Conservation (phyloP, 2,329 filamentous ascomycete species). For the Mycosphaerella sp. region DNA sequence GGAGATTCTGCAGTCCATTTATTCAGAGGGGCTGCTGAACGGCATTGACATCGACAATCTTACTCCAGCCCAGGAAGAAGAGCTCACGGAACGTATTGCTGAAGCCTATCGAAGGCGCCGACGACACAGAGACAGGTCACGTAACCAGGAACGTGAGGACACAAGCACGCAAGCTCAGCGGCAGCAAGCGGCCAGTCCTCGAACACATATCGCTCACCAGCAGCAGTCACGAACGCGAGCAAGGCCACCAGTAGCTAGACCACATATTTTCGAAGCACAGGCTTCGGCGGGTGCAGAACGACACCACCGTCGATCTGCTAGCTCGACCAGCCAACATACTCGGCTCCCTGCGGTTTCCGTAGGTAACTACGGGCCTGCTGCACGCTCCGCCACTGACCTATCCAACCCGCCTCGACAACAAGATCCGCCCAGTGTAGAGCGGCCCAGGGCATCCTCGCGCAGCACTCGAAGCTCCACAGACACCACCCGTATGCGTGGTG, state of each 20-base stretch:
- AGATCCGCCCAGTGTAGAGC: slow-evolving; percentile 11
- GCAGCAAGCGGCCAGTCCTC: not conserved
- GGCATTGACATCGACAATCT: slow-evolving; percentile 85
- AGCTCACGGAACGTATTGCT: slow-evolving; percentile 83
- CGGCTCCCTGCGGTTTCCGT: not conserved
- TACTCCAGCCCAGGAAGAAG: slow-evolving; percentile 76
- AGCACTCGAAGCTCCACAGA: slow-evolving; percentile 42
- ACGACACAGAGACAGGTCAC: slow-evolving; percentile 42
- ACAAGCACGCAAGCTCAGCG: not conserved
- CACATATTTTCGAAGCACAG: slow-evolving; percentile 40
- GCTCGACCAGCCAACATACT: slow-evolving; percentile 29
- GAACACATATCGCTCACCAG: slow-evolving; percentile 9
- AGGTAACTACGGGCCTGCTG: slow-evolving; percentile 41
- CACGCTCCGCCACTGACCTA: slow-evolving; percentile 62
- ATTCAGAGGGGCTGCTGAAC: slow-evolving; percentile 79
- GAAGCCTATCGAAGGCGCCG: slow-evolving; percentile 79
- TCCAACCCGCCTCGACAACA: slow-evolving; percentile 31
- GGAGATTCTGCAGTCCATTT: slow-evolving; percentile 82
- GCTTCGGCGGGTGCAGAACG: slow-evolving; percentile 29
- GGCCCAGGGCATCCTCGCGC: slow-evolving; percentile 37
- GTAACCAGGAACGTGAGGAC: slow-evolving; percentile 23
- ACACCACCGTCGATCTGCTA: slow-evolving; percentile 42
- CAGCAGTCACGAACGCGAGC: slow-evolving; percentile 29
- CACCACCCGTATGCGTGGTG: slow-evolving; percentile 29
- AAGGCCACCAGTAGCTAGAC: slow-evolving; percentile 43